Conservation (phyloP, 768 basidiomycete genomes). For the Boletus vermiculosoides region DNA sequence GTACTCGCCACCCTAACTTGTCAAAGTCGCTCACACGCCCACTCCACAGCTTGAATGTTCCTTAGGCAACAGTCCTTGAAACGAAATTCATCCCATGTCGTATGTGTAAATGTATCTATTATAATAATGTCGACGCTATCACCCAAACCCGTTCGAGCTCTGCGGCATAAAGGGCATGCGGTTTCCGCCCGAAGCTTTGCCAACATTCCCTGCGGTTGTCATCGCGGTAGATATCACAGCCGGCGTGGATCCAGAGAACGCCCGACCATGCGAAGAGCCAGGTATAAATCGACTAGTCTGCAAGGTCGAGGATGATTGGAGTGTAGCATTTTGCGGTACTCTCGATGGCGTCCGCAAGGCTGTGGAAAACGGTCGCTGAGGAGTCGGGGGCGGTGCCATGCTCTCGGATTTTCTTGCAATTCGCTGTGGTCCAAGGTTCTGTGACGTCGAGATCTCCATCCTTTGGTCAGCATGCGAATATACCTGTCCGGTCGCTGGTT, state of each 20-base stretch:
- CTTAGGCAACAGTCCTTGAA: neutral
- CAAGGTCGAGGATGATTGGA: conserved; percentile 9
- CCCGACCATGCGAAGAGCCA: conserved; percentile 24
- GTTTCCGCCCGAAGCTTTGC: conserved; percentile 39
- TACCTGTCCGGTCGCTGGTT: conserved; percentile 20
- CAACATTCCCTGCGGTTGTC: conserved; percentile 1
- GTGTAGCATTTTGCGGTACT: conserved; percentile 15
- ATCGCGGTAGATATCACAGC: conserved; percentile 26
- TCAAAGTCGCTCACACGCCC: conserved; percentile 15
- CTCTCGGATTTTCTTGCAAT: conserved; percentile 21
- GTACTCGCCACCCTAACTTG: conserved; percentile 4
- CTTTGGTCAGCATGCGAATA: conserved; percentile 10
- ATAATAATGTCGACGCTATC: conserved; percentile 1
- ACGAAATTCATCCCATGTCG: neutral
- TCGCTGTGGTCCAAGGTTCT: conserved; percentile 17
- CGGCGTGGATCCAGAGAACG: conserved; percentile 17
- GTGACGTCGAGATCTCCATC: conserved; percentile 13
- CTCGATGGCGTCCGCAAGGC: conserved; percentile 29
- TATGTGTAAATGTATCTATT: conserved; percentile 6
- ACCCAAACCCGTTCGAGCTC: conserved; percentile 32
- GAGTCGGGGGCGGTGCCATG: conserved; percentile 58
- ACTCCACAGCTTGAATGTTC: neutral
- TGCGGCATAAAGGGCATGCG: conserved; percentile 54
- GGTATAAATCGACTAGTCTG: conserved; percentile 35
- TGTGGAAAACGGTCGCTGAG: conserved; percentile 35